phyloP scores from a whole-genome alignment of 495 filamentous ascomycete species.

The Aspergillus ostianus region DNA sequence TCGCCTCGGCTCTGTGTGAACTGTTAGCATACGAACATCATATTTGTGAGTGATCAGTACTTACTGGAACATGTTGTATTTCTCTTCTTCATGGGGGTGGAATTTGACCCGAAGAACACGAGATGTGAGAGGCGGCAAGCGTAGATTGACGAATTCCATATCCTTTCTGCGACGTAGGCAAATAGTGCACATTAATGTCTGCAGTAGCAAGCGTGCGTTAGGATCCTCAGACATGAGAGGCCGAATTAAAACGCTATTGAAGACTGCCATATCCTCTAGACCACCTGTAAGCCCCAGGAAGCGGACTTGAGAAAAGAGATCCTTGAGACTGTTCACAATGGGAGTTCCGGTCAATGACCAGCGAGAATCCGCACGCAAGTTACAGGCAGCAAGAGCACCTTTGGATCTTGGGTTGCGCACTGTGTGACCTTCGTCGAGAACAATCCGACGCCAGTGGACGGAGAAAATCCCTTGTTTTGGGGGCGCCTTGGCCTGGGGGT shows the following conservation, averaged over 20 bases:
- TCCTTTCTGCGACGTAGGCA: slow-evolving; percentile 84
- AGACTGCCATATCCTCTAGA: slow-evolving; percentile 69
- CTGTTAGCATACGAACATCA: slow-evolving; percentile 21
- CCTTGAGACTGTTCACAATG: slow-evolving; percentile 75
- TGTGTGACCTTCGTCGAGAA: slow-evolving; percentile 85
- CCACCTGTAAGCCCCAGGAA: slow-evolving; percentile 79
- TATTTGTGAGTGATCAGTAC: slow-evolving; percentile 15
- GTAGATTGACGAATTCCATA: slow-evolving; percentile 85
- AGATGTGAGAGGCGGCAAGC: slow-evolving; percentile 74
- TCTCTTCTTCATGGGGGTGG: slow-evolving; percentile 69
- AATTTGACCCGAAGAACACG: slow-evolving; percentile 80
- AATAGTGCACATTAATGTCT: slow-evolving; percentile 76
- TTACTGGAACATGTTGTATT: slow-evolving; percentile 74
- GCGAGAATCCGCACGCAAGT: slow-evolving; percentile 65
- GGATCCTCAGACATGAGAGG: slow-evolving; percentile 61
- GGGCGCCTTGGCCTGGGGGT: slow-evolving; percentile 28
- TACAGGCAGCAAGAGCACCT: slow-evolving; percentile 63
- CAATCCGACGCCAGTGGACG: slow-evolving; percentile 74
- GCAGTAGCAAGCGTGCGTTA: slow-evolving; percentile 62
- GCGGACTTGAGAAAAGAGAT: slow-evolving; percentile 76
- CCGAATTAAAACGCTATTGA: slow-evolving; percentile 71
- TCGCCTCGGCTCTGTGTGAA: slow-evolving; percentile 60
- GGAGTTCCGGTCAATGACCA: slow-evolving; percentile 86
- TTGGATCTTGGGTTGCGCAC: slow-evolving; percentile 79
- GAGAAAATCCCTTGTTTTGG: slow-evolving; percentile 55